These are phyloP conservation scores for Mayamaea pseudoterrestris DNA, from an alignment of 108 stramenopile genomes.

Conservation along the genomic window DNA sequence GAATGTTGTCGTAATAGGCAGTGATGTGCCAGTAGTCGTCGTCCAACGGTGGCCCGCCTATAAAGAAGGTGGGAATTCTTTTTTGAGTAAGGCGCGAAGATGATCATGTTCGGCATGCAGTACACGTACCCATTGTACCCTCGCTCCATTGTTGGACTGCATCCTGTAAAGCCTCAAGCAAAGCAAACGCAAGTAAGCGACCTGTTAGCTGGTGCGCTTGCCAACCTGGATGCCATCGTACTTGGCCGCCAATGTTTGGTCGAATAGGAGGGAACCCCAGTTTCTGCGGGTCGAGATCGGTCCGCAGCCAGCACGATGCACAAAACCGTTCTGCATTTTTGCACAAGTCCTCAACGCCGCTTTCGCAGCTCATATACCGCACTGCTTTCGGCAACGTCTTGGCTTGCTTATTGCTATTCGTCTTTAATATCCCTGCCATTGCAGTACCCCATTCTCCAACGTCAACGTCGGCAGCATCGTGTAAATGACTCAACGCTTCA, in stretches of 20 bases:
- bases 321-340: slow-evolving; percentile 38
- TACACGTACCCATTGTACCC: slow-evolving; percentile 34
- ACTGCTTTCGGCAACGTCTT: slow-evolving; percentile 48
- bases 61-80: neutral
- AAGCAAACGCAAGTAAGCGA: slow-evolving; percentile 36
- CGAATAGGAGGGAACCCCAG: slow-evolving; percentile 13
- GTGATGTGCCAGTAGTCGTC: slow-evolving; percentile 69
- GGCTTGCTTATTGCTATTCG: slow-evolving; percentile 34
- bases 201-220: slow-evolving; percentile 62
- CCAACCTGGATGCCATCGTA: slow-evolving; percentile 64
- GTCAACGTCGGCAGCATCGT: slow-evolving; percentile 61
- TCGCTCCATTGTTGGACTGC: slow-evolving; percentile 56
- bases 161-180: slow-evolving; percentile 45
- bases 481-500: slow-evolving; percentile 40
- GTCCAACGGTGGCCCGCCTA: slow-evolving; percentile 60
- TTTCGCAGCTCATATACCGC: slow-evolving; percentile 49
- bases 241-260: slow-evolving; percentile 14
- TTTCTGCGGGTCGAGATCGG: slow-evolving; percentile 19
- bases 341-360: slow-evolving; percentile 25
- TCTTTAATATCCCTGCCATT: slow-evolving; percentile 28
- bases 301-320: slow-evolving; percentile 55
- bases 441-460: slow-evolving; percentile 57
- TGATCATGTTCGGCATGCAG: neutral
- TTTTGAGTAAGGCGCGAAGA: neutral
- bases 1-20: slow-evolving; percentile 46